These are phyloP conservation scores for Borealophlyctis nickersoniae DNA, from an alignment of 192 early-diverging fungal species.

Conservation along the genomic window DNA sequence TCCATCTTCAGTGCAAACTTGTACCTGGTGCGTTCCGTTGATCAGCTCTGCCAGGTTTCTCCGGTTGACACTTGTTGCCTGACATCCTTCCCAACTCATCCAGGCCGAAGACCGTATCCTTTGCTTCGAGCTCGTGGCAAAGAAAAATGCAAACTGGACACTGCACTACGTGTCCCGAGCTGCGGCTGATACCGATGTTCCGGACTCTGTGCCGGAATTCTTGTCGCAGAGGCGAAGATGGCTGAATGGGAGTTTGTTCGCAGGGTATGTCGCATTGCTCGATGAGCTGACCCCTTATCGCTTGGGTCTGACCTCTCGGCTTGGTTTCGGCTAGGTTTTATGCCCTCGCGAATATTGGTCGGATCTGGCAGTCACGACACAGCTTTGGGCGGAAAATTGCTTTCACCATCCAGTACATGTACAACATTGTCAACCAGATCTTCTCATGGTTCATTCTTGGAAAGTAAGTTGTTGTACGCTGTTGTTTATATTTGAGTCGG, in stretches of 20 bases:
- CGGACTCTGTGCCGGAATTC: conserved; percentile 57
- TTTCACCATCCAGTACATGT: conserved; percentile 66
- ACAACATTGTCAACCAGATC: conserved; percentile 54
- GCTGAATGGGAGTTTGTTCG: conserved; percentile 59
- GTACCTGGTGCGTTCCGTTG: conserved; percentile 56
- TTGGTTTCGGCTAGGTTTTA: conserved; percentile 45
- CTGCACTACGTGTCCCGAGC: conserved; percentile 71
- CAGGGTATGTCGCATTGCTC: conserved; percentile 39
- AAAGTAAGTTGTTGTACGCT: conserved; percentile 13
- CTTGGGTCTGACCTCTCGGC: conserved; percentile 8
- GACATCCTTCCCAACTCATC: neutral
- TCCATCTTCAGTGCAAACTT: conserved; percentile 76
- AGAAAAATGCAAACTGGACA: conserved; percentile 62
- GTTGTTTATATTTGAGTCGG: conserved; percentile 18
- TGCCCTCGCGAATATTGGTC: conserved; percentile 58
- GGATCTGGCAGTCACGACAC: conserved; percentile 67
- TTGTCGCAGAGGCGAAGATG: conserved; percentile 54
- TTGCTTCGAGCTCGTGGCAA: conserved; percentile 82
- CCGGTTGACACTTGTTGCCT: conserved; percentile 1
- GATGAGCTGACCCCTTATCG: neutral
- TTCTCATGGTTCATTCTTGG: conserved; percentile 50
- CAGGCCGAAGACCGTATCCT: conserved; percentile 77
- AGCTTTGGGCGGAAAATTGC: conserved; percentile 60
- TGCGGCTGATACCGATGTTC: conserved; percentile 82
- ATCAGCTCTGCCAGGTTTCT: conserved; percentile 2